Evolutionary conservation across 2,329 filamentous ascomycete genomes (phyloP).

Genomic region (Neofusicoccum ribis): DNA sequence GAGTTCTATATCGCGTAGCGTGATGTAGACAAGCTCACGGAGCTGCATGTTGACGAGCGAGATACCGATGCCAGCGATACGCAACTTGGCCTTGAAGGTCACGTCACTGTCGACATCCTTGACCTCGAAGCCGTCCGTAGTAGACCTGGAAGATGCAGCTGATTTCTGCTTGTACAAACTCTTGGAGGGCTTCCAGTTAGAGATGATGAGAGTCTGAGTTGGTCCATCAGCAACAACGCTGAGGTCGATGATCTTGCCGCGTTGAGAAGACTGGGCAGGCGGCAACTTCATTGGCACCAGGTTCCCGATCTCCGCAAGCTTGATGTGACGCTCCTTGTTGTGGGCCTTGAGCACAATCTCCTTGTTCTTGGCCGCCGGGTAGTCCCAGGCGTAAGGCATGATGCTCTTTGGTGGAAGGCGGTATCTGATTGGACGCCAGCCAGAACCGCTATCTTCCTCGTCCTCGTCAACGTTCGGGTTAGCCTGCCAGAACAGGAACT

Average conservation of each 20-base stretch:
- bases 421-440: conserved; percentile 91
- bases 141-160: conserved; percentile 56
- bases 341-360: conserved; percentile 82
- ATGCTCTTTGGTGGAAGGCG: conserved; percentile 90
- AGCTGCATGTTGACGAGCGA: conserved; percentile 91
- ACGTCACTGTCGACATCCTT: conserved; percentile 87
- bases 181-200: conserved; percentile 89
- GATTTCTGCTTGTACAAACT: conserved; percentile 80
- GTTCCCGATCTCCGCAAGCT: conserved; percentile 94
- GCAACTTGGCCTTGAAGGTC: conserved; percentile 85
- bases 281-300: conserved; percentile 90
- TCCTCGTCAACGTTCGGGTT: conserved; percentile 93
- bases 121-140: conserved; percentile 80
- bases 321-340: conserved; percentile 84
- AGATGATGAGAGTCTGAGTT: conserved; percentile 89
- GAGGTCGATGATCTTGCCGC: conserved; percentile 90
- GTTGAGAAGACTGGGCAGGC: conserved; percentile 58
- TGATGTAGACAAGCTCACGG: conserved; percentile 90
- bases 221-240: conserved; percentile 95
- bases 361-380: conserved; percentile 94
- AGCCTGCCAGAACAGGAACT: conserved; percentile 95
- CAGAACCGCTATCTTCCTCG: conserved; percentile 75
- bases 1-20: conserved; percentile 84
- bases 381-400: conserved; percentile 99
- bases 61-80: conserved; percentile 85